These are phyloP conservation scores for Fusarium sp. DNA, from an alignment of 2,329 filamentous ascomycete species.

Conservation along the genomic window DNA sequence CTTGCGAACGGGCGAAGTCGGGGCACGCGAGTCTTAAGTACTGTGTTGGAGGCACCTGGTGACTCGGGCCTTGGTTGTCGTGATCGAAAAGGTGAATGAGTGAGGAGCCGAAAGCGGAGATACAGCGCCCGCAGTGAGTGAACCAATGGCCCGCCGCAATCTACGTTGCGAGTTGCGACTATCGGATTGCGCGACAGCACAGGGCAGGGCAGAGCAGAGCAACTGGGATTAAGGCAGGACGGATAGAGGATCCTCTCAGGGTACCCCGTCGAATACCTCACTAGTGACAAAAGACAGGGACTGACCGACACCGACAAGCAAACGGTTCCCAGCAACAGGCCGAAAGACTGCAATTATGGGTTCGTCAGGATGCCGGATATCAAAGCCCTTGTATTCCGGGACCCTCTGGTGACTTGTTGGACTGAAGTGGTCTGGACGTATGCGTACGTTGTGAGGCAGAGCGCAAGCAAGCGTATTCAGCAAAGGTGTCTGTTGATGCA, in stretches of 20 bases:
- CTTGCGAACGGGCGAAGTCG: slow-evolving; percentile 37
- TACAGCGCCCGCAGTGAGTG: slow-evolving; percentile 35
- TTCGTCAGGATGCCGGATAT: slow-evolving; percentile 32
- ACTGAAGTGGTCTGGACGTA: slow-evolving; percentile 23
- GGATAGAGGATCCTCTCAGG: slow-evolving; percentile 34
- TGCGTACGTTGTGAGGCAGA: slow-evolving; percentile 33
- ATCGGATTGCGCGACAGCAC: slow-evolving; percentile 40
- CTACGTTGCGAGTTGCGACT: slow-evolving; percentile 38
- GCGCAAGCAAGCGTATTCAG: slow-evolving; percentile 28
- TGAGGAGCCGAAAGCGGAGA: slow-evolving; percentile 47
- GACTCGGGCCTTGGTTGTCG: slow-evolving; percentile 43
- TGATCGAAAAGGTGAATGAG: slow-evolving; percentile 39
- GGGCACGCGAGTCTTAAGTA: slow-evolving; percentile 44
- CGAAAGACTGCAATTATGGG: slow-evolving; percentile 29
- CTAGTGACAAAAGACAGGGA: slow-evolving; percentile 33
- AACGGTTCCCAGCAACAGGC: slow-evolving; percentile 22
- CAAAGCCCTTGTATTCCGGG: slow-evolving; percentile 24
- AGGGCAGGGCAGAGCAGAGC: not conserved
- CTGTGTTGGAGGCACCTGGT: slow-evolving; percentile 41
- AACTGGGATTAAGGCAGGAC: slow-evolving; percentile 19
- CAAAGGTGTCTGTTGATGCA: slow-evolving; percentile 23
- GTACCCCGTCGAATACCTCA: slow-evolving; percentile 31
- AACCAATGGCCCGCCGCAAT: slow-evolving; percentile 43
- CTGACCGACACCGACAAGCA: slow-evolving; percentile 28
- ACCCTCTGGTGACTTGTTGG: slow-evolving; percentile 4